Evolutionary conservation across 495 filamentous ascomycete genomes (phyloP), one percentile per base, ranked within the genome.

Genomic region (Aspergillus asperescens): DNA sequence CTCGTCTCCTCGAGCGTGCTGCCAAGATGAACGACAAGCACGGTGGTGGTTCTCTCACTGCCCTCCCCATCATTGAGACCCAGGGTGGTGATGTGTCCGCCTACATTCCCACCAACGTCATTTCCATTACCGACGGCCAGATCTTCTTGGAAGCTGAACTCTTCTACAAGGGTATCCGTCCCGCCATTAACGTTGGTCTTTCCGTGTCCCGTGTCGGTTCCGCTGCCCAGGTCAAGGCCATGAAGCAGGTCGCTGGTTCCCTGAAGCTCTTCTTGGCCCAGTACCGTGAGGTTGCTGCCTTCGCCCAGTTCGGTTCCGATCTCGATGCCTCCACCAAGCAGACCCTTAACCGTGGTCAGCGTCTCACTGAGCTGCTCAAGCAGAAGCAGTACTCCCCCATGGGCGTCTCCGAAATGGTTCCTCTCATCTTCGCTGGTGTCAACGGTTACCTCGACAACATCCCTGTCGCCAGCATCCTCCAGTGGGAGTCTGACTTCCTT

Each of bases 121-220:
- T 98, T 83, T 97, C 94, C 70, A 98, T 98, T 68, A 98, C 93
- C 59, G 93, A 98, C 66, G 93, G 93, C 52, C 93, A 98, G 80
- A 98, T 98, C 76, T 98, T 98, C 89, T 84, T 98, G 83, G 93
- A 98, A 79, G 71, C 94, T 61, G 93, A 98, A 73, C 83, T 98
- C 57, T 98, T 98, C 88, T 98, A 98, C 86, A 98, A 98, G 87
- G 93, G 93, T 95, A 77, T 98, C 77, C 94, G 93, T 69, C 93
- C 93, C 62, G 93, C 93, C 78, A 98, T 98, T 79, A 98, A 98
- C 84, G 93, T 98, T 86, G 93, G 93, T 93, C 88, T 98, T 51
- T 98, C 93, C 67, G 93, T 98, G 58, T 98, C 93, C 68, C 93
- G 93, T 87, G 93, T 98, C 84, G 93, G 93, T 72, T 98, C 93